Percentiles rank a stretch among this genome's conserved stretches.
Evolutionary conservation across 768 basidiomycete species (phyloP).

Genomic region (Dacryopinax primogenitus): DNA sequence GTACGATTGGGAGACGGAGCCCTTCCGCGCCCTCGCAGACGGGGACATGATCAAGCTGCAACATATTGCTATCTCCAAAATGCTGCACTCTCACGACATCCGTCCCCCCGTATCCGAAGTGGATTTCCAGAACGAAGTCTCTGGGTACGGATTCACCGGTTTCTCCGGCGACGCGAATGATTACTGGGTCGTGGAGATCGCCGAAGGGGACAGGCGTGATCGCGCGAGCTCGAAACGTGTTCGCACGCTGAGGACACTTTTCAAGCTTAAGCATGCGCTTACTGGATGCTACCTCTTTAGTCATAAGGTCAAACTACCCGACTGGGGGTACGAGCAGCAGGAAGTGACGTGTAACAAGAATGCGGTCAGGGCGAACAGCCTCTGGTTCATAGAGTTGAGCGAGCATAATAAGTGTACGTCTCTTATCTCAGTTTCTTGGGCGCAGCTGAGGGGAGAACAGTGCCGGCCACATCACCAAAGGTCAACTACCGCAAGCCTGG

Average conservation of each 20-base stretch:
- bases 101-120: conserved; percentile 93
- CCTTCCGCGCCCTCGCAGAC: conserved; percentile 50
- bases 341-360: conserved; percentile 99
- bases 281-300: conserved; percentile 95
- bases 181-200: conserved; percentile 83
- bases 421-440: too few relatives aligned
- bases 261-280: conserved; percentile 69
- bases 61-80: conserved; percentile 68
- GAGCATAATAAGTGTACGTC: conserved; percentile 56
- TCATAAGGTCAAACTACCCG: conserved; percentile 93
- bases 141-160: conserved; percentile 77
- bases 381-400: conserved; percentile 91
- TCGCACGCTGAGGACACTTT: conserved; percentile 65
- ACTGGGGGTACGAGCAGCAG: conserved; percentile 97
- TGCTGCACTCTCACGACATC: conserved; percentile 87
- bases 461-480: conserved; percentile 54
- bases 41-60: conserved; percentile 65
- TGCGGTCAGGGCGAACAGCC: conserved; percentile 70
- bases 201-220: conserved; percentile 50
- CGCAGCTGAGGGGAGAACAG: too few relatives aligned
- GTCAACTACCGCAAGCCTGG: conserved; percentile 86
- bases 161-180: conserved; percentile 86
- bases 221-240: conserved; percentile 55
- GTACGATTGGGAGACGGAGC: conserved; percentile 38
- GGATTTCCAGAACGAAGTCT: conserved; percentile 98